Evolutionary conservation across 495 filamentous ascomycete genomes (phyloP).

Genomic region (Sphaerosporella brunnea): DNA sequence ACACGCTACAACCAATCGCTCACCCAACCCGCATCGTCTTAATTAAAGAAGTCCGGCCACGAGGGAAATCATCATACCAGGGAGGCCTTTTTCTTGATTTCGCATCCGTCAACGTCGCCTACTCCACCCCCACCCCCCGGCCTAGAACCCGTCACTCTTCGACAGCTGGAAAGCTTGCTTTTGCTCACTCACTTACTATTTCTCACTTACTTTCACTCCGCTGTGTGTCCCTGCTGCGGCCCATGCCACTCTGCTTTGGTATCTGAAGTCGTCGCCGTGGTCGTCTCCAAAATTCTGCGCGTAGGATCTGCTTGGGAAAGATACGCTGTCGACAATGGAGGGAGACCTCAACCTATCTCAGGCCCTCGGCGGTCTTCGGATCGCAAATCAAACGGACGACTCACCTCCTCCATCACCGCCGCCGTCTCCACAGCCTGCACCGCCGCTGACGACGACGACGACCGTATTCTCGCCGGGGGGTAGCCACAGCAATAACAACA

Average conservation of each 20-base stretch:
- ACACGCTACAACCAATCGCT: no score
- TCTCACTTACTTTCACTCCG: not conserved
- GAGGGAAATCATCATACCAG: no score
- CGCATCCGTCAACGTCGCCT: not conserved
- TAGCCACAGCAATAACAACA: no score
- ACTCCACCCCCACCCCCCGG: no score
- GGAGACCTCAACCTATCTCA: conserved; percentile 84
- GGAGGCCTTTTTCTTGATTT: not conserved
- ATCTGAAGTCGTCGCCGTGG: not conserved
- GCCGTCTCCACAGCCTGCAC: conserved; percentile 23
- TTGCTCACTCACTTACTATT: not conserved
- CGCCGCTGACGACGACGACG: no score
- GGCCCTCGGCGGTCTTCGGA: conserved; percentile 82
- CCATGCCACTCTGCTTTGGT: conserved; percentile 3
- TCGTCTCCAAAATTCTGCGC: not conserved
- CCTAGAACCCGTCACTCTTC: no score
- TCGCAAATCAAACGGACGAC: conserved; percentile 87
- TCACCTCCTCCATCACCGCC: conserved; percentile 32
- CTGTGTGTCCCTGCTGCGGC: not conserved
- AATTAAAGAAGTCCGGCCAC: no score
- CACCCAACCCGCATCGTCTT: no score
- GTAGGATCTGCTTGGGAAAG: conserved; percentile 1
- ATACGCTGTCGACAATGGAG: conserved; percentile 42
- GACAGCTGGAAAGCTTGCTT: no score
- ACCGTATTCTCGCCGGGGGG: not conserved